Base-by-base conservation (phyloP, 192 early-diverging fungal species). In the Podila epigama region DNA sequence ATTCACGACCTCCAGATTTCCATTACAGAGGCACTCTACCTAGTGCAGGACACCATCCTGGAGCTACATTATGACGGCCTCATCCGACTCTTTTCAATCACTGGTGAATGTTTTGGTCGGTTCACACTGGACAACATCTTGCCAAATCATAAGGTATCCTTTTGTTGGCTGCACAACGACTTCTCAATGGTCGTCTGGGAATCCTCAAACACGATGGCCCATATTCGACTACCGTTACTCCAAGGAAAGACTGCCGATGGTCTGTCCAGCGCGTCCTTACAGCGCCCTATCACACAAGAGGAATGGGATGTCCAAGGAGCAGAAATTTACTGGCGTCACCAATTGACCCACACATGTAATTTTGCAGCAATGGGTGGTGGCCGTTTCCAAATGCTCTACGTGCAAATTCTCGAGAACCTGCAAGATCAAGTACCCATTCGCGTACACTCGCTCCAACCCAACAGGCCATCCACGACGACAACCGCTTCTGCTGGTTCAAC, bases 341-440 rank as follows among this genome's bases (percentile, higher is more conserved):
- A 68, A 39, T 39, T 77, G 35, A 55, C 67, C 33, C 73, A 77
- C 39, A 68, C 42, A 12, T 77, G 73, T 34, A 77, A 77, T 51
- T 77, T 77, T 68, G 73, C 73, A 0, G 73, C 73, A 10, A 77
- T 77, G 73, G 73, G 73, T 31, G 73, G 73, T 31, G 73, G 73
- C 11, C 65, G 73, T 28, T 77, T 68, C 61, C 73, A 77, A 56
- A 29, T 77, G 66, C 56, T 77, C 0, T 77, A 77, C 37, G 73
- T 77, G 4, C 48, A 68, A 39, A 77, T 77, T 39, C 63, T 68
- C 59, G 66, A 77, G 57, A 77, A 68, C 29, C 29, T 75, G 60
- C 66, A 27, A 35, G 60, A 75, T n/a, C 71, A 75, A 18, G 71
- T 75, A 5, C 71, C 71, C 13, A 75, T 75, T 22, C 64, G 60